phyloP scores from a whole-genome alignment of 257 asterid species.

The Nicotiana otophora region DNA sequence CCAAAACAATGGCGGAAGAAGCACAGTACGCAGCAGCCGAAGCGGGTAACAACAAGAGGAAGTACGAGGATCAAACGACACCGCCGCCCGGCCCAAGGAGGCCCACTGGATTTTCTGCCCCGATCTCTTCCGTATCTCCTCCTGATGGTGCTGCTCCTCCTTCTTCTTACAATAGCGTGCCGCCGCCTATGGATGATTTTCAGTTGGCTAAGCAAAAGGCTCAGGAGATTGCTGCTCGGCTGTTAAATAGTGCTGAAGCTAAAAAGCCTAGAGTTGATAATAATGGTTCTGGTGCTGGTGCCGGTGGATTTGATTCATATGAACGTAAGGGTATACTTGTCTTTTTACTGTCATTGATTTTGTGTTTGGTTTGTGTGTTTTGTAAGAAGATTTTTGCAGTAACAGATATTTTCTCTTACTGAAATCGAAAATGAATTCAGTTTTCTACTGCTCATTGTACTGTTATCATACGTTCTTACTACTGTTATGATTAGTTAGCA shows the following conservation, averaged over 20 bases:
- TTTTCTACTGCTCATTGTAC: not conserved
- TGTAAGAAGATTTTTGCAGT: too few species aligned
- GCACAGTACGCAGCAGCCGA: constrained; percentile 15
- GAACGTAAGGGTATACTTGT: not conserved
- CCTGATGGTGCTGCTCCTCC: constrained; percentile 47
- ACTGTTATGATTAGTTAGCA: not conserved
- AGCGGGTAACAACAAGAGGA: constrained; percentile 22
- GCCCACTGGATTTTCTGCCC: constrained; percentile 71
- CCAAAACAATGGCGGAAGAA: constrained; percentile 24
- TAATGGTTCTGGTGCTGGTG: constrained; percentile 55
- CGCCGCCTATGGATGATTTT: constrained; percentile 73
- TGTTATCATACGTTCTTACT: too few species aligned
- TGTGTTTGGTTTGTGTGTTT: not conserved
- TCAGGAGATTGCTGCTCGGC: constrained; percentile 86
- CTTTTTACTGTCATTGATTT: not conserved
- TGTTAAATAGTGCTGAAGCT: constrained; percentile 59
- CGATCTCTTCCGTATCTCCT: constrained; percentile 39
- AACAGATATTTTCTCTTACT: too few species aligned
- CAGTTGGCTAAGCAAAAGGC: constrained; percentile 91
- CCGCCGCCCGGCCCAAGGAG: constrained; percentile 58
- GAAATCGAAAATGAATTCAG: not conserved
- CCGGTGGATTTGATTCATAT: not conserved
- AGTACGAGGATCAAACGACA: constrained; percentile 60
- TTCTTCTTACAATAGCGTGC: constrained; percentile 58
- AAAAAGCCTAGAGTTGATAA: constrained; percentile 66